Percentiles rank a stretch among this genome's conserved stretches.
Conservation (phyloP, 164 flowering plant genomes). For the Vitis amurensis region DNA sequence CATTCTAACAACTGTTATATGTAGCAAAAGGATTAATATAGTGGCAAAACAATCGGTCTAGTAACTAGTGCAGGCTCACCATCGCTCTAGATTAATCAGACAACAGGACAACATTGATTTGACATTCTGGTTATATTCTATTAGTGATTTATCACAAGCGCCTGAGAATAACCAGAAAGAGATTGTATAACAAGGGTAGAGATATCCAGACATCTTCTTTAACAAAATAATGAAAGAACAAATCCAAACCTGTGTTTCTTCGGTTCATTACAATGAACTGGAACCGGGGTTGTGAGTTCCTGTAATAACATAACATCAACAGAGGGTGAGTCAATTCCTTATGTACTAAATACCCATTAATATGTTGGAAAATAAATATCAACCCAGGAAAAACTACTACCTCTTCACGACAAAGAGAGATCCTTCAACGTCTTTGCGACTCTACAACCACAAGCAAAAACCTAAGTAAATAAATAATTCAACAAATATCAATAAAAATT, state of each 20-base stretch:
- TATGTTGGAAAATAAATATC: not conserved
- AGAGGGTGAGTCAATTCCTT: not conserved
- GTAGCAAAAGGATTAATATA: too few species aligned
- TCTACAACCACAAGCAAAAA: slow-evolving; percentile 43
- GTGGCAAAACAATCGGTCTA: too few species aligned
- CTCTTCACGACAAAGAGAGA: slow-evolving; percentile 96
- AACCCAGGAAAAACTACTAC: slow-evolving; percentile 26
- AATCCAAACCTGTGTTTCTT: slow-evolving; percentile 66
- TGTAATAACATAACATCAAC: slow-evolving; percentile 21
- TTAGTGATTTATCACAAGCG: too few species aligned
- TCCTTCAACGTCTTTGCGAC: slow-evolving; percentile 97
- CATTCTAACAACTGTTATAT: too few species aligned
- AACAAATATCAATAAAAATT: not conserved
- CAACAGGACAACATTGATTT: too few species aligned
- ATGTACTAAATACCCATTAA: not conserved
- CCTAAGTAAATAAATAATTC: too few species aligned
- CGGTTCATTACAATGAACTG: slow-evolving; percentile 99
- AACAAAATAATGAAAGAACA: not conserved
- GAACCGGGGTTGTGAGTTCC: slow-evolving; percentile 88
- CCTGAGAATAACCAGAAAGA: too few species aligned
- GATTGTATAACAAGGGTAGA: too few species aligned
- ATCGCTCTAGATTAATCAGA: too few species aligned
- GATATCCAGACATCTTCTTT: not conserved
- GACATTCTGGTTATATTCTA: too few species aligned
- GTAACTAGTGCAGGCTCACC: too few species aligned